These are phyloP conservation scores for Papiliotrema laurentii DNA, from an alignment of 1,284 basidiomycete species.

Conservation along the genomic window DNA sequence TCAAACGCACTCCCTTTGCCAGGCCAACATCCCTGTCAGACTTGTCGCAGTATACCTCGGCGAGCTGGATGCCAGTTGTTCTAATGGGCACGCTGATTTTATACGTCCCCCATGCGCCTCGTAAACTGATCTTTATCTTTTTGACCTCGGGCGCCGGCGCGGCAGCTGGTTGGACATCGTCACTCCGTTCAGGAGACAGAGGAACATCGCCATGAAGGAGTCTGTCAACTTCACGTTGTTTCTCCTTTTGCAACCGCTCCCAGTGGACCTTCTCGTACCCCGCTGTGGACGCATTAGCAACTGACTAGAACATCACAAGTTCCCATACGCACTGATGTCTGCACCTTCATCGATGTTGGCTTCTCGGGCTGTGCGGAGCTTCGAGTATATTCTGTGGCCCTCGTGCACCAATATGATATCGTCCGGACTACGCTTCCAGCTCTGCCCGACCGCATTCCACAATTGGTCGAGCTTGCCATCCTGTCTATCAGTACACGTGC, in stretches of 20 bases:
- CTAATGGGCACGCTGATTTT: constrained; percentile 1
- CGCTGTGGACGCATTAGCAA: constrained; percentile 15
- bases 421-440: constrained; percentile 14
- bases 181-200: background rate
- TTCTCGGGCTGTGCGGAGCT: constrained; percentile 16
- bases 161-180: background rate
- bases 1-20: constrained; percentile 7
- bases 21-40: background rate
- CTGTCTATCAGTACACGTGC: too few species aligned
- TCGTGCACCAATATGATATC: constrained; percentile 31
- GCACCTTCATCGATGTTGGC: constrained; percentile 20
- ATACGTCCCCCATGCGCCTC: constrained; percentile 9
- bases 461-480: constrained; percentile 16
- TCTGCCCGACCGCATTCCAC: constrained; percentile 16
- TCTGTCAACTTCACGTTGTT: background rate
- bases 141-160: background rate
- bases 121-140: constrained; percentile 5
- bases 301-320: background rate
- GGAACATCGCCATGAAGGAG: background rate
- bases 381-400: constrained; percentile 14
- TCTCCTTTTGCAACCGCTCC: constrained; percentile 16
- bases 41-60: constrained; percentile 3
- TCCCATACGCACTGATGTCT: constrained; percentile 23
- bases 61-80: background rate
- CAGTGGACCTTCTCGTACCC: constrained; percentile 29